A percentile compares a stretch with the other conserved stretches of the same genome.
phyloP scores from a whole-genome alignment of 2,329 filamentous ascomycete genomes.

The Alternaria longipes region DNA sequence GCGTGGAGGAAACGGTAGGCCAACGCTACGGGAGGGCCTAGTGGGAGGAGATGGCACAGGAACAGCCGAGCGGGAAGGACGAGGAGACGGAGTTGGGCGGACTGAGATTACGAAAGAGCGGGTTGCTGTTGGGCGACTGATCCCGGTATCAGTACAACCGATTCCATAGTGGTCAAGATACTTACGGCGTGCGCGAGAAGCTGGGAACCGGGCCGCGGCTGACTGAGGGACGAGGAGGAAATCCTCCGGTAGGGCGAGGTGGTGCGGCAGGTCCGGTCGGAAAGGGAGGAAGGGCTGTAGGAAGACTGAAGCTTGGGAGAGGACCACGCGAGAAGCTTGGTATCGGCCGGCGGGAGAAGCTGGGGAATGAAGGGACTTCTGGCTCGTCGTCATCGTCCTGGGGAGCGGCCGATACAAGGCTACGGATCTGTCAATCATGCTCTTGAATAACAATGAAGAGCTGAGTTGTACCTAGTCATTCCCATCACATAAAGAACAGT shows the following conservation, averaged over 20 bases:
- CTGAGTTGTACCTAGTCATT: constrained; percentile 26
- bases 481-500: constrained; percentile 26
- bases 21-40: constrained; percentile 6
- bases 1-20: constrained; percentile 2
- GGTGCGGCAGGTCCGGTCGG: not conserved
- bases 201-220: constrained; percentile 14
- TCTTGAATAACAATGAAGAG: not conserved
- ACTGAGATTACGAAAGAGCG: constrained; percentile 21
- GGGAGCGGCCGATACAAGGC: constrained; percentile 30
- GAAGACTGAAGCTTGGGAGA: constrained; percentile 5
- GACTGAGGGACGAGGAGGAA: not conserved
- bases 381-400: constrained; percentile 19
- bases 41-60: constrained; percentile 7
- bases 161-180: not conserved
- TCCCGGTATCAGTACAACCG: not conserved
- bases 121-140: constrained; percentile 9
- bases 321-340: constrained; percentile 7
- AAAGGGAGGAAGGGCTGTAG: not conserved
- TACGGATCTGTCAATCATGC: constrained; percentile 11
- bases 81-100: constrained; percentile 6
- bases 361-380: constrained; percentile 20
- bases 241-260: not conserved
- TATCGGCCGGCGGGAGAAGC: constrained; percentile 3
- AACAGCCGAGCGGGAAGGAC: not conserved
- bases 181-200: constrained; percentile 11